These are phyloP conservation scores for Kwoniella shivajii DNA, from an alignment of 1,284 basidiomycete genomes.

Conservation along the genomic window DNA sequence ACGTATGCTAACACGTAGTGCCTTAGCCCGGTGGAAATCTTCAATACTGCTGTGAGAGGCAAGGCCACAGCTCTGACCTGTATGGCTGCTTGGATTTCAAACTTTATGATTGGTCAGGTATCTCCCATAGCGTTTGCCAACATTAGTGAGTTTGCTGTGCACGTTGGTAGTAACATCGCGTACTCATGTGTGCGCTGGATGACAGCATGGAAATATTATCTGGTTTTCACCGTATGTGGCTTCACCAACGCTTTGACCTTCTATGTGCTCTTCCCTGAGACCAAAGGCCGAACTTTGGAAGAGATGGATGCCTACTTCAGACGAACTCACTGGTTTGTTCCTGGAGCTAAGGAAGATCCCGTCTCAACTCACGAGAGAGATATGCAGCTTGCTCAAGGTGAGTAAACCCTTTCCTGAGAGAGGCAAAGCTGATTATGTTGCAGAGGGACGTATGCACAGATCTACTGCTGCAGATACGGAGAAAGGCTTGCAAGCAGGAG, in stretches of 20 bases:
- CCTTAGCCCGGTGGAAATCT: constrained; percentile 55
- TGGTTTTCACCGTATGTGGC: constrained; percentile 65
- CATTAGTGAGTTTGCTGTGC: constrained; percentile 28
- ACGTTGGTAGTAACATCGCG: not conserved
- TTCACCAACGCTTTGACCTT: constrained; percentile 66
- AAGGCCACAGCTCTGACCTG: constrained; percentile 65
- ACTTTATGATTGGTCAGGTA: constrained; percentile 56
- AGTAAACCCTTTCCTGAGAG: not conserved
- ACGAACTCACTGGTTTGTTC: constrained; percentile 59
- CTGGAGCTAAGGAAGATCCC: constrained; percentile 38
- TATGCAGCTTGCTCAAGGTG: constrained; percentile 53
- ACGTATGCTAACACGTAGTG: not conserved
- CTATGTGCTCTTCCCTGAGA: constrained; percentile 57
- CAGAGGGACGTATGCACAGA: not conserved
- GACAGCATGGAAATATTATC: constrained; percentile 58
- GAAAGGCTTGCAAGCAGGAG: not conserved
- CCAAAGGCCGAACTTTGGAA: constrained; percentile 49
- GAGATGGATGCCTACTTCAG: constrained; percentile 65
- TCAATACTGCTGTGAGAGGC: constrained; percentile 64
- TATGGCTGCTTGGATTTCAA: constrained; percentile 59
- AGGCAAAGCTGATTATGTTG: not conserved
- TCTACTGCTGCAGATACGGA: not conserved
- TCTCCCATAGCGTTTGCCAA: constrained; percentile 50
- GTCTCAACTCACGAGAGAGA: constrained; percentile 57
- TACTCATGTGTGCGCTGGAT: constrained; percentile 15